phyloP scores from a whole-genome alignment of 2,329 filamentous ascomycete species.

The Nigrospora oryzae region DNA sequence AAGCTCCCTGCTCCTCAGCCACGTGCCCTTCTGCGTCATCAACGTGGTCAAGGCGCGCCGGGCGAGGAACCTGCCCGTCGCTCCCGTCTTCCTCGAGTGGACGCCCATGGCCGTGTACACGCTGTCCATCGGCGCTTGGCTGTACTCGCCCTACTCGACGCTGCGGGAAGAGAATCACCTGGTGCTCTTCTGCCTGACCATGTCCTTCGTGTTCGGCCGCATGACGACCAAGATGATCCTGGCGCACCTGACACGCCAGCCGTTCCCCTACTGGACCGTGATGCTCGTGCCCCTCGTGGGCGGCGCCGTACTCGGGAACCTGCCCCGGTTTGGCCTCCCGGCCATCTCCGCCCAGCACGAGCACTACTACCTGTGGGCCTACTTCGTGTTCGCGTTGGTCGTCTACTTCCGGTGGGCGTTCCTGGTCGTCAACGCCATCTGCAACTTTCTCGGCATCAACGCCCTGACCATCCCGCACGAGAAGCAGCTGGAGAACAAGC shows the following conservation, averaged over 20 bases:
- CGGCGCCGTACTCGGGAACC: conserved; percentile 74
- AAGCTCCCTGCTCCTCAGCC: conserved; percentile 56
- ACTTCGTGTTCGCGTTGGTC: conserved; percentile 74
- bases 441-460: conserved; percentile 85
- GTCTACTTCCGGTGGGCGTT: conserved; percentile 92
- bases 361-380: conserved; percentile 72
- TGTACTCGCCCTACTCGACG: conserved; percentile 81
- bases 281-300: conserved; percentile 81
- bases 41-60: conserved; percentile 76
- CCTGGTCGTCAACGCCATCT: conserved; percentile 85
- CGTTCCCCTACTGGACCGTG: conserved; percentile 94
- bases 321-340: conserved; percentile 67
- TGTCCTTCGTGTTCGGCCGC: conserved; percentile 95
- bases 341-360: conserved; percentile 59
- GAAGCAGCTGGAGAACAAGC: conserved; percentile 48
- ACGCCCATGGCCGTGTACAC: conserved; percentile 81
- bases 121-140: conserved; percentile 67
- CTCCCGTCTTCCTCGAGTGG: conserved; percentile 89
- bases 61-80: conserved; percentile 61
- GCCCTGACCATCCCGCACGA: conserved; percentile 75
- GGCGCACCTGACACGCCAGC: conserved; percentile 84
- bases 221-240: conserved; percentile 99
- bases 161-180: conserved; percentile 79
- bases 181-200: conserved; percentile 82
- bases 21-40: conserved; percentile 81